Base-by-base conservation (phyloP, 179 eudicot genomes). In the Drosera spatulata region DNA sequence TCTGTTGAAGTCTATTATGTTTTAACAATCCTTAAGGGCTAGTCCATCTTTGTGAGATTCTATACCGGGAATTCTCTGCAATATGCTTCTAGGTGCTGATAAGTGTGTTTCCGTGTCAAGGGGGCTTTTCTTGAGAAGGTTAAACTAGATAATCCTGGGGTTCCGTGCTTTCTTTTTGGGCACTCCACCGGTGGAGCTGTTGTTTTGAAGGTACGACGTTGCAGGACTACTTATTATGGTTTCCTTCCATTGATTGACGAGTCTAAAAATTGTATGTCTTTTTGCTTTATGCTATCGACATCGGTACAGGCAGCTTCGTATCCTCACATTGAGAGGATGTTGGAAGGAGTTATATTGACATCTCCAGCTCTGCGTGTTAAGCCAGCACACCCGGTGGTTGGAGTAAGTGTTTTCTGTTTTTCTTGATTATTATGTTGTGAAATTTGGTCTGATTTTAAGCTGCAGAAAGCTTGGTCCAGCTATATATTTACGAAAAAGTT, bases 111-210 rank as follows among this genome's bases (percentile, higher is more conserved):
- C 33, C 37, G 14, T 54, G 33, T 70, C 39, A 46, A 85, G 98
- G 87, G 77, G 59, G 86, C 95, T 68, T 79, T 91, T 67, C 71
- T 91, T 68, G 89, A 88, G 74, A 85, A 85, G 70, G 68, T 88
- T 56, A 85, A 73, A 63, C 71, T 55, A 47, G 98, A 91, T 47
- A 81, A 88, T 78, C 98, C 95, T 51, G 91, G 77, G 14, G 61
- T 73, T 44, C 98, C 96, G 39, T 88, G 95, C 78, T 91, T 91
- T 63, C 79, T 91, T 15, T 91, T 81, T 77, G 98, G 98, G 72
- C 98, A 91, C 72, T 91, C 98, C 60, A 91, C 98, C 56, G 98
- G 98, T 58, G 98, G 96, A 38, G 88, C 98, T 46, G 95, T 91
- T 55, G 84, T 84, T 70, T 68, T 91, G 65, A 91, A 91, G 84